Base-by-base conservation (phyloP, 257 asterid genomes). In the Scutellaria galericulata region DNA sequence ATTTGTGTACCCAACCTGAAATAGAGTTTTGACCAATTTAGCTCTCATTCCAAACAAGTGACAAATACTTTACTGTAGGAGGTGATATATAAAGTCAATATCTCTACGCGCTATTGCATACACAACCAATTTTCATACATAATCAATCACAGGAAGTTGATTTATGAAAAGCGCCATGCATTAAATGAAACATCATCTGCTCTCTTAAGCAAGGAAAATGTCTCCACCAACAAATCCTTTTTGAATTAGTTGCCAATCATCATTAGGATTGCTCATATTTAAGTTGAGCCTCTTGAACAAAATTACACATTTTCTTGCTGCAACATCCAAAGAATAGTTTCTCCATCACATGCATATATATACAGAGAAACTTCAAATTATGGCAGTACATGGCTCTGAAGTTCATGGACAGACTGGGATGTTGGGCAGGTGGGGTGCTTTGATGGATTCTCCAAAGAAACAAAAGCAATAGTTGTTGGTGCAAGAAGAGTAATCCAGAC, bases 1-100 rank as follows among this genome's bases (percentile, higher is more conserved):
- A 81, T 94, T 94, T 61, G 99, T 94, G 85, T 94, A 94, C 55
- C 99, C 97, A 83, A 91, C 97, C 99, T 93, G 84, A 72, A 80
- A 13, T 58, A 45, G 58, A 73, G 66, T 67, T 67, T 52, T 59
- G 65, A 10, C 44, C 54, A 12, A 73, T 75, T 52, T 65, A 56
- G 56, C 60, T 35, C 65, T 48, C 39, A 67, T 54, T 11, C 31
- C 20, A 48, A 42, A 31, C 9, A 71, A 9, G 62, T 35, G 55
- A 63, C 68, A 41, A 56, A 47, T 31, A 52, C 24, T 70, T 42
- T 53, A 57, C 20, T 59, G 48, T 24, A 22, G 7, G 47, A 58
- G 42, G 46, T 52, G 15, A 65, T 39, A 60, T 48, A 68, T 6
- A 68, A 1, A 24, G 63, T 64, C 24, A 51, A 63, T 47, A 40